A percentile compares a stretch with the other conserved stretches of the same genome.
phyloP scores from a whole-genome alignment of 345 rosid species.

The Pseudoturritis turrita region DNA sequence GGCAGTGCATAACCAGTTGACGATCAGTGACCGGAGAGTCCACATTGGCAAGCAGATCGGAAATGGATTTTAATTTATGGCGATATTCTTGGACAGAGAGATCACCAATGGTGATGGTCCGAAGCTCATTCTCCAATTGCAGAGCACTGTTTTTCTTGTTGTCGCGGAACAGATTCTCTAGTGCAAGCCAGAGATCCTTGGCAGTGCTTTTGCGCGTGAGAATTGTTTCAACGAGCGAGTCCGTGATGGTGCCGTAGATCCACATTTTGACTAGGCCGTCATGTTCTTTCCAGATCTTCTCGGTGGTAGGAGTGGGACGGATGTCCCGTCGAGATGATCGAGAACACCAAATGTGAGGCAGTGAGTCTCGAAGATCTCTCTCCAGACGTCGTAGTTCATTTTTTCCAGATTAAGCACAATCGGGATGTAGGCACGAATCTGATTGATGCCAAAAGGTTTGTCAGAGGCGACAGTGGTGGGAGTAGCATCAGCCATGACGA shows the following conservation, averaged over 20 bases:
- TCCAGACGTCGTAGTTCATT: too few relatives aligned
- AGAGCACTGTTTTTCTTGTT: background rate
- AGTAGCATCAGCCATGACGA: too few relatives aligned
- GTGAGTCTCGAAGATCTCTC: too few relatives aligned
- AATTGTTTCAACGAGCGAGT: background rate
- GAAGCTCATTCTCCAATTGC: background rate
- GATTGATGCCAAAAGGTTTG: too few relatives aligned
- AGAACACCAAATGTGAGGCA: too few relatives aligned
- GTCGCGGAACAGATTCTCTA: background rate
- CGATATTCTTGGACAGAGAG: background rate
- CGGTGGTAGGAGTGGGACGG: too few relatives aligned
- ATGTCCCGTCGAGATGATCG: too few relatives aligned
- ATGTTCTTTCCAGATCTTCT: too few relatives aligned
- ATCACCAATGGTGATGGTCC: background rate
- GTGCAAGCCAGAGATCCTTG: accelerated
- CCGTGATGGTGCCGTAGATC: background rate
- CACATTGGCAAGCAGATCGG: background rate
- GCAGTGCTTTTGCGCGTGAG: background rate
- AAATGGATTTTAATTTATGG: background rate
- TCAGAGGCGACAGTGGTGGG: too few relatives aligned
- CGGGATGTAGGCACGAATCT: too few relatives aligned
- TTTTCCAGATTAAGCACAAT: too few relatives aligned
- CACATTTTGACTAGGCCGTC: too few relatives aligned
- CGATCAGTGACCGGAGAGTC: background rate
- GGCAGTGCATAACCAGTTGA: background rate